Evolutionary conservation across 2,329 filamentous ascomycete genomes (phyloP).

Genomic region (Tolypocladium ovalisporum): DNA sequence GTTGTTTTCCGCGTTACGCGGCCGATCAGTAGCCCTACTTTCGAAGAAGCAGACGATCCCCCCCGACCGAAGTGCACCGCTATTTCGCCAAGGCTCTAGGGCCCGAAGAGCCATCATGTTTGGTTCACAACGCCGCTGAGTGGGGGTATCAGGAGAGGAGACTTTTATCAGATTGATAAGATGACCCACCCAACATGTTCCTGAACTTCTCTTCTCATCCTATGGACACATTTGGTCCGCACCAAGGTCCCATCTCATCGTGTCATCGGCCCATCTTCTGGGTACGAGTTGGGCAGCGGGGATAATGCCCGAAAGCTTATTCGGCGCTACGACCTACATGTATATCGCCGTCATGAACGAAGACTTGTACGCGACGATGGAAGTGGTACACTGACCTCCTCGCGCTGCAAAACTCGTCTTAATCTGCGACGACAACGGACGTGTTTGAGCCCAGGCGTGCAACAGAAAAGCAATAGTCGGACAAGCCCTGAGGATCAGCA

Average conservation of each 20-base stretch:
- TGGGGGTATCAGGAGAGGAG: not conserved
- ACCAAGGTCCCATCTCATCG: not conserved
- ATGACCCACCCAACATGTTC: not conserved
- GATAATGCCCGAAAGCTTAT: not conserved
- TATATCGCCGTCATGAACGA: not conserved
- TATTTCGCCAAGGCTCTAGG: not conserved
- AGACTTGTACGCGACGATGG: not conserved
- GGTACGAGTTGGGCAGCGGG: not conserved
- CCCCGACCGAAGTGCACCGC: no score
- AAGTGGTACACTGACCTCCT: not conserved
- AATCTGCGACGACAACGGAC: not conserved
- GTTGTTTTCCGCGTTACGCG: not conserved
- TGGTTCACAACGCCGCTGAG: not conserved
- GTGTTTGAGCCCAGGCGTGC: no score
- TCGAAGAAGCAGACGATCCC: no score
- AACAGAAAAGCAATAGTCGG: not conserved
- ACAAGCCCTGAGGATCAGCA: not conserved
- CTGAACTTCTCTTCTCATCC: not conserved
- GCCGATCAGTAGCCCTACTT: no score
- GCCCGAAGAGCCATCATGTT: not conserved
- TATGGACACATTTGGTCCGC: not conserved
- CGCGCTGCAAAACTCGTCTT: not conserved
- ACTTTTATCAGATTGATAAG: not conserved
- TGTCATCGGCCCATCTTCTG: not conserved
- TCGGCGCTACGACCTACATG: not conserved